These are phyloP conservation scores for Saccharomycopsis javanensis DNA, from an alignment of 805 yeast genomes.

Conservation along the genomic window DNA sequence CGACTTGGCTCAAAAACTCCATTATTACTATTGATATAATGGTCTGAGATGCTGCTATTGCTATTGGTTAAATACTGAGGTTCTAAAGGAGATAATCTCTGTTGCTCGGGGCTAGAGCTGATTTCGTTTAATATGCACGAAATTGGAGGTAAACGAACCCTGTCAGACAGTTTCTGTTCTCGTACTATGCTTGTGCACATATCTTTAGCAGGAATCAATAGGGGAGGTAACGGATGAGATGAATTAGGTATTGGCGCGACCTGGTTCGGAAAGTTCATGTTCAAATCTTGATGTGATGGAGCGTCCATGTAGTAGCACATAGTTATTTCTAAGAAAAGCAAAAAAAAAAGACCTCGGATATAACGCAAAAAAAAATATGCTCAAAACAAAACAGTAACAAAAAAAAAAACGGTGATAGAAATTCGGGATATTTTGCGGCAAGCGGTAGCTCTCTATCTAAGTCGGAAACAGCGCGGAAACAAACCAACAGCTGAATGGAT, in stretches of 20 bases:
- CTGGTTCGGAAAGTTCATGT: not conserved
- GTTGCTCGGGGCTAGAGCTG: not conserved
- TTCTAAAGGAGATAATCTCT: not conserved
- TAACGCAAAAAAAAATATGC: not conserved
- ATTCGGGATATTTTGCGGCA: not conserved
- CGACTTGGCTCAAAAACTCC: not conserved
- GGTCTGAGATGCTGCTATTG: not conserved
- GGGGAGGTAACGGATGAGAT: not conserved
- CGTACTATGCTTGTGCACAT: not conserved
- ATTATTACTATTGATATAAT: not conserved
- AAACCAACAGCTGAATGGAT: not conserved
- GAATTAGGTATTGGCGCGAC: not conserved
- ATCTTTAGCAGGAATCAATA: not conserved
- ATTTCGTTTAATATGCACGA: not conserved
- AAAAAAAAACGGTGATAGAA: not conserved
- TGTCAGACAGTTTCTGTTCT: not conserved
- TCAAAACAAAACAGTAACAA: not conserved
- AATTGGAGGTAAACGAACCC: not conserved
- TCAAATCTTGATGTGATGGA: not conserved
- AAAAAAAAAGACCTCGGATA: not conserved
- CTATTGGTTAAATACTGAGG: not conserved
- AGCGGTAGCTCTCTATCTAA: not conserved
- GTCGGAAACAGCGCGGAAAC: not conserved
- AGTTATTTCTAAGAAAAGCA: too few species aligned
- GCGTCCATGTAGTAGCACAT: constrained; percentile 2